Evolutionary conservation across 495 filamentous ascomycete species (phyloP).

Genomic region (Aspergillus campestris): DNA sequence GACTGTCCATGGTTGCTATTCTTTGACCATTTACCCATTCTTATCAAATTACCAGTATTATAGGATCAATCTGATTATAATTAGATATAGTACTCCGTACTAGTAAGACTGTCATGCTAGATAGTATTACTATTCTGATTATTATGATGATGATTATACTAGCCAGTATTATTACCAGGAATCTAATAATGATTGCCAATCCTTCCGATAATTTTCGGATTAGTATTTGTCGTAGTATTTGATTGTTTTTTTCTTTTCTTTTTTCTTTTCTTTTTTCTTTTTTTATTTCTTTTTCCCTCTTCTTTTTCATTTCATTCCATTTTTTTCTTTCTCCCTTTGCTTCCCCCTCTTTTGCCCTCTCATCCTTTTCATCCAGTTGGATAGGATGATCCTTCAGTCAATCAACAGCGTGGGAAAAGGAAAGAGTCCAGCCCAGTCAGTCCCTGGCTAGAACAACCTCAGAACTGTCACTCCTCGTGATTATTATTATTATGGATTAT

Average conservation of each 20-base stretch:
- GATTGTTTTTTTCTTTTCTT: not conserved
- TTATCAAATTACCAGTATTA: too few relatives aligned
- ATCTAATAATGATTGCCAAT: not conserved
- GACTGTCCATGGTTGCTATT: too few relatives aligned
- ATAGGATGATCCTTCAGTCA: too few relatives aligned
- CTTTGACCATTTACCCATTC: too few relatives aligned
- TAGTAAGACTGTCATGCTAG: not conserved
- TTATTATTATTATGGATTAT: too few relatives aligned
- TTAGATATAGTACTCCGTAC: not conserved
- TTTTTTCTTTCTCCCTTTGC: not conserved
- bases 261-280: not conserved
- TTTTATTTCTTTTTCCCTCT: constrained; percentile 10
- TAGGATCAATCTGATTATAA: not conserved
- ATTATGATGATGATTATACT: not conserved
- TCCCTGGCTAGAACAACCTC: too few relatives aligned
- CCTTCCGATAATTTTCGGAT: not conserved
- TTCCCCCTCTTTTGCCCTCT: too few relatives aligned
- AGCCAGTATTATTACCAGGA: not conserved
- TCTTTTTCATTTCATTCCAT: constrained; percentile 2
- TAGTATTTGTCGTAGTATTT: not conserved
- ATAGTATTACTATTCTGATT: not conserved
- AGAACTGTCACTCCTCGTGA: too few relatives aligned
- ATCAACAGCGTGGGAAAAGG: too few relatives aligned
- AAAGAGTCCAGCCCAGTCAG: too few relatives aligned
- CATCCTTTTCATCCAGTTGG: too few relatives aligned